phyloP scores from a whole-genome alignment of 495 filamentous ascomycete genomes.

The Penicillium antarcticum region DNA sequence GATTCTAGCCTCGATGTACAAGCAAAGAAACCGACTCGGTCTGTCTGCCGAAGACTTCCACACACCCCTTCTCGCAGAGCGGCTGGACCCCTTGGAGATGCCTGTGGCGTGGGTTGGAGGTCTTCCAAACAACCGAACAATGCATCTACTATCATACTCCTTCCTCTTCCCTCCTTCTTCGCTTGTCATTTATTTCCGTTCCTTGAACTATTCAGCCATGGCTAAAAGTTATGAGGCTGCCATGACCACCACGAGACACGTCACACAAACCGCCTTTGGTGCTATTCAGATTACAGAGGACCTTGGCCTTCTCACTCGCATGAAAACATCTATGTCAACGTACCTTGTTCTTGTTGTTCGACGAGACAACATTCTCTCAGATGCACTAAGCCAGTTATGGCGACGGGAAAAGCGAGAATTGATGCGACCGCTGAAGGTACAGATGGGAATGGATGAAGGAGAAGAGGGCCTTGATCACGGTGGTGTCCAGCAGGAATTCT shows the following conservation, averaged over 20 bases:
- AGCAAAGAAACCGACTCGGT: constrained; percentile 58
- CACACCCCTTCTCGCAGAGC: constrained; percentile 70
- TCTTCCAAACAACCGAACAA: constrained; percentile 52
- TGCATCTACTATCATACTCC: constrained; percentile 77
- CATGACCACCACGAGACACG: constrained; percentile 57
- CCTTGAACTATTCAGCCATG: constrained; percentile 86
- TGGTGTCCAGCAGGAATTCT: constrained; percentile 94
- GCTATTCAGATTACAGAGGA: constrained; percentile 40
- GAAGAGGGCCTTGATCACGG: constrained; percentile 92
- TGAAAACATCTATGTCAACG: constrained; percentile 61
- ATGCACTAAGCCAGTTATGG: constrained; percentile 88
- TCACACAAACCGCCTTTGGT: constrained; percentile 54
- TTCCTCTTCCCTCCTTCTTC: constrained; percentile 74
- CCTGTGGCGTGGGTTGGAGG: constrained; percentile 67
- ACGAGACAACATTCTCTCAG: constrained; percentile 64
- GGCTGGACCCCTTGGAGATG: constrained; percentile 72
- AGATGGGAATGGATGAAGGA: constrained; percentile 72
- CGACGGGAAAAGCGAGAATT: constrained; percentile 77
- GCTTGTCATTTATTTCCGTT: constrained; percentile 79
- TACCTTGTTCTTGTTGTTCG: constrained; percentile 77
- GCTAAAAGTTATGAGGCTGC: constrained; percentile 69
- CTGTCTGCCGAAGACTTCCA: constrained; percentile 67
- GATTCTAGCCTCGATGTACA: constrained; percentile 71
- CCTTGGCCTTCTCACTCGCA: constrained; percentile 53
- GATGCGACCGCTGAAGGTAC: constrained; percentile 80